Evolutionary conservation across 768 basidiomycete genomes (phyloP).

Genomic region (Tremella fuciformis): DNA sequence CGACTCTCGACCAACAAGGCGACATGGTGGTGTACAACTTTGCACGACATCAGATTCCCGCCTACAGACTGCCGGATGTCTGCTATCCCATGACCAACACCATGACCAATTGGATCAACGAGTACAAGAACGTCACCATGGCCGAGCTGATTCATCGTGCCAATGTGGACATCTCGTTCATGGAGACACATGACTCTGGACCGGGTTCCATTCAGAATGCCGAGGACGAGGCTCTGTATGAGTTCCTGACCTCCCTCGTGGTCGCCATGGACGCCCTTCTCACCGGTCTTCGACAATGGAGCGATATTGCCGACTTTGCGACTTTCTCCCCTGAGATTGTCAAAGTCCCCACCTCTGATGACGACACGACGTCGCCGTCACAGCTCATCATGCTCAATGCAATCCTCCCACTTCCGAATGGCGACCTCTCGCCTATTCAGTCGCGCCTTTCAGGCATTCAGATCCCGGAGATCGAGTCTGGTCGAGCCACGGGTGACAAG

Average conservation of each 20-base stretch:
- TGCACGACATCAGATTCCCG: constrained; percentile 52
- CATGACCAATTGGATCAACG: constrained; percentile 43
- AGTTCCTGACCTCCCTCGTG: constrained; percentile 50
- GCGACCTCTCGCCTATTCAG: constrained; percentile 34
- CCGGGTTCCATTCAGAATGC: constrained; percentile 22
- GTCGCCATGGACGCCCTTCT: constrained; percentile 50
- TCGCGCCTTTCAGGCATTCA: constrained; percentile 40
- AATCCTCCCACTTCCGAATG: constrained; percentile 43
- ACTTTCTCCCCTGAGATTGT: constrained; percentile 49
- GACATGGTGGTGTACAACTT: constrained; percentile 53
- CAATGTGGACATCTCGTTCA: constrained; percentile 39
- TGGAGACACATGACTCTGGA: constrained; percentile 27
- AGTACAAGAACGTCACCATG: constrained; percentile 41
- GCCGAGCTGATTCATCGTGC: constrained; percentile 36
- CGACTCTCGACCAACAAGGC: constrained; percentile 24
- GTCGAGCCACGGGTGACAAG: constrained; percentile 37
- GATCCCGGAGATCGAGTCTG: constrained; percentile 24
- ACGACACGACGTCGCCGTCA: constrained; percentile 47
- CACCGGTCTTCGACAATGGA: constrained; percentile 45
- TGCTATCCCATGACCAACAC: constrained; percentile 34
- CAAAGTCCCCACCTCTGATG: constrained; percentile 45
- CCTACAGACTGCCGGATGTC: constrained; percentile 53
- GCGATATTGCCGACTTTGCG: constrained; percentile 42
- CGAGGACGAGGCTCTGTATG: constrained; percentile 43
- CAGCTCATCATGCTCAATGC: constrained; percentile 50